Evolutionary conservation across 1,139 yeast genomes (phyloP).

Genomic region (Candida labiduridarum): DNA sequence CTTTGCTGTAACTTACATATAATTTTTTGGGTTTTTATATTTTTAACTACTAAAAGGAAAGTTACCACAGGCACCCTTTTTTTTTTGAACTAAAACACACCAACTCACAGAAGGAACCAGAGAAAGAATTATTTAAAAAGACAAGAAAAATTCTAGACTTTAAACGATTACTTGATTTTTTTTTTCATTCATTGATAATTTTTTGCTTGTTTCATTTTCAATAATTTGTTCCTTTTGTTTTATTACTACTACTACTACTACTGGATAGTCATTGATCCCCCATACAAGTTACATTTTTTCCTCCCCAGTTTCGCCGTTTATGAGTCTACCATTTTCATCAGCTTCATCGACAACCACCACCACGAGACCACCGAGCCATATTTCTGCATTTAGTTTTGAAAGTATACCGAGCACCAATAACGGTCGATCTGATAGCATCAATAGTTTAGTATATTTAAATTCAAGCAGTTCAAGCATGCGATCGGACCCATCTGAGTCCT

Average conservation of each 20-base stretch:
- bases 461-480: slow-evolving; percentile 6
- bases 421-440: slow-evolving; percentile 3
- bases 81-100: not conserved
- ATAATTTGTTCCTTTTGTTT: not conserved
- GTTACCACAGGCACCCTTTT: slow-evolving; percentile 1
- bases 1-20: not conserved
- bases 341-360: not conserved
- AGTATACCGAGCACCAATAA: slow-evolving; percentile 2
- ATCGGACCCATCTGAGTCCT: slow-evolving; percentile 1
- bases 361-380: not conserved
- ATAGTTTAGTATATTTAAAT: slow-evolving; percentile 3
- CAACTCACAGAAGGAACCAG: not conserved
- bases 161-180: not conserved
- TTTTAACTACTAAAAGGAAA: not conserved
- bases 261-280: not conserved
- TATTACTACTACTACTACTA: not conserved
- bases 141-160: not conserved
- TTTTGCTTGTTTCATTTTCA: not conserved
- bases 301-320: not conserved
- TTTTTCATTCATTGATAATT: not conserved
- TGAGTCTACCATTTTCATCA: slow-evolving; percentile 4
- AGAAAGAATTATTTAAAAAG: not conserved
- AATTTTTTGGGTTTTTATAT: not conserved
- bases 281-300: not conserved
- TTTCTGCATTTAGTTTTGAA: slow-evolving; percentile 4